Conservation (phyloP, 192 early-diverging fungal genomes). For the Coemansia sp. region DNA sequence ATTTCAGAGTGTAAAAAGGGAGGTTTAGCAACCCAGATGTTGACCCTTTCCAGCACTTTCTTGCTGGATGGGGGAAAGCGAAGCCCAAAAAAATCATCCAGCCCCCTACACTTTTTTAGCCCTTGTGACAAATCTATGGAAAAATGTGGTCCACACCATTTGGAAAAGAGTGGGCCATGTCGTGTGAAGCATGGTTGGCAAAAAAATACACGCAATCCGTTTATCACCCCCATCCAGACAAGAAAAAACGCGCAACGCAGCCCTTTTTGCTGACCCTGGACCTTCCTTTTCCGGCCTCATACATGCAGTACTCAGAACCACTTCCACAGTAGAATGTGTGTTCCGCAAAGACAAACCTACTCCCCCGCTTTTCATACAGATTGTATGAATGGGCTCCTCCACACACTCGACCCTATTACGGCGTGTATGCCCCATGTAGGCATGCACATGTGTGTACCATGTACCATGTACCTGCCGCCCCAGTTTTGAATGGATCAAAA, state of each 20-base stretch:
- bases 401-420: too few relatives aligned
- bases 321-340: too few relatives aligned
- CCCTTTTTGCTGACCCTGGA: not conserved
- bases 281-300: not conserved
- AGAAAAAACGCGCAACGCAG: not conserved
- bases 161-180: not conserved
- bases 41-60: not conserved
- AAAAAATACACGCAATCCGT: not conserved
- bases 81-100: not conserved
- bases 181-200: not conserved
- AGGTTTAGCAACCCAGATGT: not conserved
- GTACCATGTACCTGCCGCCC: not conserved
- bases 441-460: not conserved
- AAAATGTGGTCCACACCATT: not conserved
- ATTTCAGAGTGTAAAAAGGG: not conserved
- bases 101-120: too few relatives aligned
- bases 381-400: not conserved
- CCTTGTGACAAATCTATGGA: slow-evolving; percentile 1
- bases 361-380: too few relatives aligned
- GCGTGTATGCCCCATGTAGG: not conserved
- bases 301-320: not conserved
- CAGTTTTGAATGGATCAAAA: not conserved
- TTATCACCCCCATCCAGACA: slow-evolving; percentile 1
- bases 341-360: too few relatives aligned
- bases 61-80: not conserved